phyloP scores from a whole-genome alignment of 2,329 filamentous ascomycete genomes.

The Cytospora piceae region DNA sequence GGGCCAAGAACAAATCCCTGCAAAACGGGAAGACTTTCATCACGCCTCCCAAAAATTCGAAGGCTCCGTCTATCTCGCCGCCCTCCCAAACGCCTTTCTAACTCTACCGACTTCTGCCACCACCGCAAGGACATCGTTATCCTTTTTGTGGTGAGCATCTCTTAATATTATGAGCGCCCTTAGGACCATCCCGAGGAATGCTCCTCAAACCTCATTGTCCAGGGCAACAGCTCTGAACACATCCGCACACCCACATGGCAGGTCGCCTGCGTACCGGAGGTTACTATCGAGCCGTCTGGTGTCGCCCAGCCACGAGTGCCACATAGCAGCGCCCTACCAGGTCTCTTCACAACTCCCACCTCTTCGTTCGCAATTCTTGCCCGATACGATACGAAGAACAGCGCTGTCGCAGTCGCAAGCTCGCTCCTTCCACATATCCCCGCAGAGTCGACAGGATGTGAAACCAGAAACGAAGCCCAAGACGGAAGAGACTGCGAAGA shows the following conservation, averaged over 20 bases:
- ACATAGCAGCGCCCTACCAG: constrained; percentile 36
- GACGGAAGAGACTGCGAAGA: constrained; percentile 39
- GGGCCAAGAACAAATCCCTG: constrained; percentile 18
- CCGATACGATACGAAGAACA: constrained; percentile 45
- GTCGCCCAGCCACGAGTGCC: constrained; percentile 37
- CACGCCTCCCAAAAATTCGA: constrained; percentile 26
- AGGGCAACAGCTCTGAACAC: constrained; percentile 44
- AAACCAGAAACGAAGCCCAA: constrained; percentile 44
- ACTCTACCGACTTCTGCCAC: constrained; percentile 13
- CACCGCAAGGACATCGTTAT: constrained; percentile 6
- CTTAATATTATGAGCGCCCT: constrained; percentile 51
- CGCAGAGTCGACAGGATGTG: constrained; percentile 39
- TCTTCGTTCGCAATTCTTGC: constrained; percentile 52
- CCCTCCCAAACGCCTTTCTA: background rate
- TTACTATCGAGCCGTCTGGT: constrained; percentile 42
- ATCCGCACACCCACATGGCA: constrained; percentile 44
- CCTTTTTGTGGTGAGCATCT: constrained; percentile 34
- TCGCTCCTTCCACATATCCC: constrained; percentile 46
- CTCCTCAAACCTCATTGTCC: constrained; percentile 47
- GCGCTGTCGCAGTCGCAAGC: constrained; percentile 34
- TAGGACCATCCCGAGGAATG: constrained; percentile 47
- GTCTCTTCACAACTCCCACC: constrained; percentile 41
- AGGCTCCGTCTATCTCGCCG: constrained; percentile 6
- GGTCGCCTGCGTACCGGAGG: constrained; percentile 53
- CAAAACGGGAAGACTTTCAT: constrained; percentile 26